Conservation (phyloP, 345 rosid species). For the Psidium guajava region DNA sequence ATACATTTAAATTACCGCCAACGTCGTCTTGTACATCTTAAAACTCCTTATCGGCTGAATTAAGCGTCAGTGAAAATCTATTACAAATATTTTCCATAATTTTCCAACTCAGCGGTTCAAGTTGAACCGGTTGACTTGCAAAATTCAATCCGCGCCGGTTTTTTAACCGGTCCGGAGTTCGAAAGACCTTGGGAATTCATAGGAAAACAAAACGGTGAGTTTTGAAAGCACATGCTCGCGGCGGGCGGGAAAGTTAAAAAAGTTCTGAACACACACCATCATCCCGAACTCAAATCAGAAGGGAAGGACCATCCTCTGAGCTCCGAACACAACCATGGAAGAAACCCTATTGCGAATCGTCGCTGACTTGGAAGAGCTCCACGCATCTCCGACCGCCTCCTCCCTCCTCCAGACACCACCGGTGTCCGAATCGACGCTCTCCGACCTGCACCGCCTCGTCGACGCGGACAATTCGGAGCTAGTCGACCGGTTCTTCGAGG, state of each 20-base stretch:
- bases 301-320: background rate
- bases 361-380: slow-evolving; percentile 16
- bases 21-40: too few relatives aligned
- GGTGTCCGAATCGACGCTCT: slow-evolving; percentile 15
- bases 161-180: too few relatives aligned
- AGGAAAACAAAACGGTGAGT: too few relatives aligned
- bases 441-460: slow-evolving; percentile 41
- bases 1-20: too few relatives aligned
- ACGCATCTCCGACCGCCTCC: slow-evolving; percentile 2
- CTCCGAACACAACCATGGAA: background rate
- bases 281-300: background rate
- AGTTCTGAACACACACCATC: background rate
- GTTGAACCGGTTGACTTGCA: too few relatives aligned
- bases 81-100: too few relatives aligned
- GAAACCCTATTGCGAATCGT: slow-evolving; percentile 16
- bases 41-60: too few relatives aligned
- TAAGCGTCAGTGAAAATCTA: too few relatives aligned
- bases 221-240: background rate
- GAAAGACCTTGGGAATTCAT: too few relatives aligned
- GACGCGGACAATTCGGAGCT: slow-evolving; percentile 28
- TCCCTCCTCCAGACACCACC: background rate
- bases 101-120: too few relatives aligned
- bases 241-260: background rate
- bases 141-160: too few relatives aligned
- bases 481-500: slow-evolving; percentile 32